These are phyloP conservation scores for Aaosphaeria arxii DNA, from an alignment of 2,329 filamentous ascomycete species.

Conservation along the genomic window DNA sequence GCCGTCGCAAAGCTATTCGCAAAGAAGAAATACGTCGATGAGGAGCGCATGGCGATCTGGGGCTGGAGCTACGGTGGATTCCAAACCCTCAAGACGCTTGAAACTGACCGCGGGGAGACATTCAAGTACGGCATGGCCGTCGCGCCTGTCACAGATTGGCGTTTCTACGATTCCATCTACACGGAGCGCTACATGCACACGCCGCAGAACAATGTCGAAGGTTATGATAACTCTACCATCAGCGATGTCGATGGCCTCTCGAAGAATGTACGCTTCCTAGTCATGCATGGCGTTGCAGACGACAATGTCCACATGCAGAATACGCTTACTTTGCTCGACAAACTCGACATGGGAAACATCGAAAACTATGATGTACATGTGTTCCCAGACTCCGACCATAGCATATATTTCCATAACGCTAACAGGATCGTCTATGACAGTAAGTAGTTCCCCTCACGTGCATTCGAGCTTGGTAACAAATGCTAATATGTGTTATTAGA, in stretches of 20 bases:
- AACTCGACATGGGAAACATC: constrained; percentile 73
- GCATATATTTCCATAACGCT: constrained; percentile 92
- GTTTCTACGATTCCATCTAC: constrained; percentile 90
- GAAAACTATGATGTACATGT: constrained; percentile 97
- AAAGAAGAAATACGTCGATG: constrained; percentile 77
- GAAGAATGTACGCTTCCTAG: constrained; percentile 78
- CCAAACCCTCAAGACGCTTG: constrained; percentile 90
- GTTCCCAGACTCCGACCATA: constrained; percentile 94
- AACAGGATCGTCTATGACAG: constrained; percentile 90
- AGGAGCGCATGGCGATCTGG: constrained; percentile 84
- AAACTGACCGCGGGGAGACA: constrained; percentile 82
- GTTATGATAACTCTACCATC: constrained; percentile 75
- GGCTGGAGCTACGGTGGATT: constrained; percentile 98
- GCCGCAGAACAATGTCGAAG: constrained; percentile 73
- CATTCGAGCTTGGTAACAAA: background rate
- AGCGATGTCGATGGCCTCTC: constrained; percentile 70
- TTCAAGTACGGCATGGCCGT: constrained; percentile 98
- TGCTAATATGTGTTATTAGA: constrained; percentile 47
- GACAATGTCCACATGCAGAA: constrained; percentile 99
- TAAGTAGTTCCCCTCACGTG: constrained; percentile 49
- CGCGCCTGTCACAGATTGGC: constrained; percentile 97
- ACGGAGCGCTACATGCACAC: constrained; percentile 97
- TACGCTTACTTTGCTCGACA: constrained; percentile 81
- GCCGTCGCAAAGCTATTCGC: constrained; percentile 83
- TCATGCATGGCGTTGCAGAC: constrained; percentile 96